These are phyloP conservation scores for Rhodotorula sp. DNA, from an alignment of 1,284 basidiomycete genomes.

Conservation along the genomic window DNA sequence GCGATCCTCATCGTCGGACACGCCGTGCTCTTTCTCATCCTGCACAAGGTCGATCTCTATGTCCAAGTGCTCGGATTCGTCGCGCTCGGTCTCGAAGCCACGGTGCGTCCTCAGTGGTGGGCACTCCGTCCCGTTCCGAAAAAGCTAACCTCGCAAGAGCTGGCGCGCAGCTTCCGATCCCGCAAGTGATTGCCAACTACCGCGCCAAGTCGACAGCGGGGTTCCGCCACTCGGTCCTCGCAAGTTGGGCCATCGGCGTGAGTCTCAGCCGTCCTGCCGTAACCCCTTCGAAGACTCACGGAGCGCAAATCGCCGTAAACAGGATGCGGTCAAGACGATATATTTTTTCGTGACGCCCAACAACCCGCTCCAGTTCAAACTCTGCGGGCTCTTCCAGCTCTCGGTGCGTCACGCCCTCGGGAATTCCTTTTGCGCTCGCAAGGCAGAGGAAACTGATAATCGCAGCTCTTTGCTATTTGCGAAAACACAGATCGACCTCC, in stretches of 20 bases:
- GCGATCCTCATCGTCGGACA: slow-evolving; percentile 51
- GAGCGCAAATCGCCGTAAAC: too few species aligned
- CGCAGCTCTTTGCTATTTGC: neutral
- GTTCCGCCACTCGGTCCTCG: slow-evolving; percentile 53
- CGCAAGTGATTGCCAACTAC: slow-evolving; percentile 55
- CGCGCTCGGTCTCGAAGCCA: slow-evolving; percentile 56
- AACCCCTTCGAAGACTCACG: too few species aligned
- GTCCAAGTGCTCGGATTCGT: slow-evolving; percentile 53
- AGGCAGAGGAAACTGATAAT: neutral
- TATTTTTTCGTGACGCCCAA: slow-evolving; percentile 53
- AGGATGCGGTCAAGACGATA: slow-evolving; percentile 9
- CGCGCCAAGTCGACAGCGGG: slow-evolving; percentile 54
- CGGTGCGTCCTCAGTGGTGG: slow-evolving; percentile 30
- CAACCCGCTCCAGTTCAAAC: slow-evolving; percentile 53
- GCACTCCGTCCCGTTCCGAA: too few species aligned
- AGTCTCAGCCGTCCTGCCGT: too few species aligned
- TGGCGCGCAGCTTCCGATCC: slow-evolving; percentile 51
- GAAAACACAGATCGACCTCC: slow-evolving; percentile 42
- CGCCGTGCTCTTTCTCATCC: slow-evolving; percentile 45
- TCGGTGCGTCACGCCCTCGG: slow-evolving; percentile 14
- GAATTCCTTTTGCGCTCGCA: neutral
- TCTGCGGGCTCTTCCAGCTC: slow-evolving; percentile 46
- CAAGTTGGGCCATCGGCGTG: slow-evolving; percentile 47
- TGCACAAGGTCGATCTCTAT: slow-evolving; percentile 43
- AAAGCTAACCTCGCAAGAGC: too few species aligned